Evolutionary conservation across 163 green algal genomes (phyloP), one percentile per base, ranked within the genome.

Genomic region (Chlamydomonas reinhardtii): DNA sequence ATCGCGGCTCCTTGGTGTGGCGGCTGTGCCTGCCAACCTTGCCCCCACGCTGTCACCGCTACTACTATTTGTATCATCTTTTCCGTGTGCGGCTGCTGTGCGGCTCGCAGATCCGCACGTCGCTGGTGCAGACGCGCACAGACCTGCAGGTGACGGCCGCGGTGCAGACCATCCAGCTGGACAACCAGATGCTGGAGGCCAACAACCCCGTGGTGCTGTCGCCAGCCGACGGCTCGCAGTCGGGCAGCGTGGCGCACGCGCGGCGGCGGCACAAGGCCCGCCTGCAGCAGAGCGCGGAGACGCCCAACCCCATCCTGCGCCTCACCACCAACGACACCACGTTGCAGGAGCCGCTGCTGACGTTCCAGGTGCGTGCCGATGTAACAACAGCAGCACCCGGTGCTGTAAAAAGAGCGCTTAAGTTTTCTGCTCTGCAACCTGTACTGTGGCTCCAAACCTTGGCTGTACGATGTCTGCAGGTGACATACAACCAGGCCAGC

Each of bases 101-200:
- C 39, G 5, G 5, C 39, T 68, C 27, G 29, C 87, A 87, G 31
- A 54, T 94, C 6, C 79, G 82, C 25, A 83, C 71, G 19, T 43
- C 15, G 31, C 78, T 93, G 76, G 74, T 91, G 25, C 91, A 85
- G 86, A 93, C 87, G 14, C 84, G 76, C 2, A 59, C 74, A 19
- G 90, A 94, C 17, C 54, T 95, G 69, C 74, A 92, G 90, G 48
- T 97, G 29, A 71, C 77, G 20, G 90, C 93, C 32, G 89, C 65
- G 24, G 87, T 98, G 24, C 84, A 93, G 59, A 91, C 91, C 37
- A 48, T 98, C 29, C 96, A 98, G 92, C 90, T 98, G 75, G 96
- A 98, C 93, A 98, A 98, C 92, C 96, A 98, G 92, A 93, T 97
- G 89, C 92, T 98, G 73, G 93, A 97, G 72, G 95, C 95, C 27